These are phyloP conservation scores for Petasospora rhodanensis DNA, from an alignment of 1,139 yeast genomes.

Conservation along the genomic window DNA sequence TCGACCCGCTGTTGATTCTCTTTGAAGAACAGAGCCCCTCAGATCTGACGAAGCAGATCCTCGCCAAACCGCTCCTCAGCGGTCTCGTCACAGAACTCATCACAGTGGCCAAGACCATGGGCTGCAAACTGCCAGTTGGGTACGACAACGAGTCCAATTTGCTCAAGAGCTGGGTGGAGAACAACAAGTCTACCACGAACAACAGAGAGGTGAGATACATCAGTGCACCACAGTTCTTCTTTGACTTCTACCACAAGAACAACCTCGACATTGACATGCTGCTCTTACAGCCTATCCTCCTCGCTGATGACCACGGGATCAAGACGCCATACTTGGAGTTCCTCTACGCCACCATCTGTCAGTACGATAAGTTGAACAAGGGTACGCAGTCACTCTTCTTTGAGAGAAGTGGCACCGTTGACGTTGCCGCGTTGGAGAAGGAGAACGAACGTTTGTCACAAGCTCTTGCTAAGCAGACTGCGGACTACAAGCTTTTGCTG, in stretches of 20 bases:
- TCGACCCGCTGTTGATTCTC: conserved; percentile 69
- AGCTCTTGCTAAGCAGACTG: conserved; percentile 6
- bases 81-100: conserved; percentile 75
- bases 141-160: conserved; percentile 60
- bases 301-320: conserved; percentile 81
- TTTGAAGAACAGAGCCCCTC: conserved; percentile 67
- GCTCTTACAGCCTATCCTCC: conserved; percentile 75
- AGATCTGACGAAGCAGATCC: conserved; percentile 55
- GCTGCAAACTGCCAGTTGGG: conserved; percentile 63
- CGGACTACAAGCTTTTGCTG: conserved; percentile 7
- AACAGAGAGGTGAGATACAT: conserved; percentile 29
- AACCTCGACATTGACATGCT: conserved; percentile 67
- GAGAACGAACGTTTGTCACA: conserved; percentile 10
- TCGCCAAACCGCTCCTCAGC: conserved; percentile 78
- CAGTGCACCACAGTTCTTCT: conserved; percentile 52
- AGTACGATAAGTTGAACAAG: conserved; percentile 43
- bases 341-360: conserved; percentile 75
- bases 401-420: conserved; percentile 32
- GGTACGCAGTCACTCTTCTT: conserved; percentile 32
- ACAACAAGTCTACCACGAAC: conserved; percentile 4
- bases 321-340: conserved; percentile 90
- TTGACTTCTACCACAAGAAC: conserved; percentile 51
- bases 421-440: conserved; percentile 17
- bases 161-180: conserved; percentile 44
- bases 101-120: conserved; percentile 74